Percentiles rank a stretch among this genome's conserved stretches.
Evolutionary conservation across 2,329 filamentous ascomycete genomes (phyloP).

Genomic region (Botrytis tulipae): DNA sequence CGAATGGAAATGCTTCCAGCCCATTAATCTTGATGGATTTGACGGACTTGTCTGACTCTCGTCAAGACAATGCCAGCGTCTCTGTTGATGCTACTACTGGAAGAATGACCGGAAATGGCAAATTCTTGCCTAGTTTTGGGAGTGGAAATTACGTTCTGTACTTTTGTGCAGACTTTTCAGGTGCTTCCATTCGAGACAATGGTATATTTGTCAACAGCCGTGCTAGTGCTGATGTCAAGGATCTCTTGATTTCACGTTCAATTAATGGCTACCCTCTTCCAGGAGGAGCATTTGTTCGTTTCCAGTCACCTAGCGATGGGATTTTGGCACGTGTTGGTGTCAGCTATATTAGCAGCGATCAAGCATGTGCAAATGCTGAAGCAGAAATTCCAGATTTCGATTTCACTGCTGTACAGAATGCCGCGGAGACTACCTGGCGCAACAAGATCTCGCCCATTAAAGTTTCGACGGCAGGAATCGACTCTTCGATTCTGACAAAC

Average conservation of each 20-base stretch:
- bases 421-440: conserved; percentile 57
- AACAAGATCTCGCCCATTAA: conserved; percentile 58
- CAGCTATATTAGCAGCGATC: conserved; percentile 64
- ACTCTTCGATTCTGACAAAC: conserved; percentile 53
- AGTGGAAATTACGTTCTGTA: conserved; percentile 57
- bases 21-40: conserved; percentile 66
- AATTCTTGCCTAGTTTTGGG: conserved; percentile 64
- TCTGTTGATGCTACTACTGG: conserved; percentile 55
- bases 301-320: conserved; percentile 48
- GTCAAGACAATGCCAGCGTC: conserved; percentile 55
- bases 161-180: conserved; percentile 68
- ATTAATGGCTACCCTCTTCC: conserved; percentile 56
- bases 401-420: conserved; percentile 53
- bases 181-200: conserved; percentile 54
- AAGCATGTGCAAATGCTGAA: conserved; percentile 68
- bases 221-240: conserved; percentile 48
- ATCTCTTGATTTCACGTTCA: conserved; percentile 50
- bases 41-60: conserved; percentile 60
- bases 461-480: conserved; percentile 52
- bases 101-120: conserved; percentile 59
- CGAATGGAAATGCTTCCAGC: conserved; percentile 39
- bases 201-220: conserved; percentile 61
- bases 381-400: conserved; percentile 65
- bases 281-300: conserved; percentile 62
- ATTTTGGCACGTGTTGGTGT: conserved; percentile 65